These are phyloP conservation scores for Colletotrichum gigasporum DNA, from an alignment of 2,329 filamentous ascomycete genomes.

Conservation along the genomic window DNA sequence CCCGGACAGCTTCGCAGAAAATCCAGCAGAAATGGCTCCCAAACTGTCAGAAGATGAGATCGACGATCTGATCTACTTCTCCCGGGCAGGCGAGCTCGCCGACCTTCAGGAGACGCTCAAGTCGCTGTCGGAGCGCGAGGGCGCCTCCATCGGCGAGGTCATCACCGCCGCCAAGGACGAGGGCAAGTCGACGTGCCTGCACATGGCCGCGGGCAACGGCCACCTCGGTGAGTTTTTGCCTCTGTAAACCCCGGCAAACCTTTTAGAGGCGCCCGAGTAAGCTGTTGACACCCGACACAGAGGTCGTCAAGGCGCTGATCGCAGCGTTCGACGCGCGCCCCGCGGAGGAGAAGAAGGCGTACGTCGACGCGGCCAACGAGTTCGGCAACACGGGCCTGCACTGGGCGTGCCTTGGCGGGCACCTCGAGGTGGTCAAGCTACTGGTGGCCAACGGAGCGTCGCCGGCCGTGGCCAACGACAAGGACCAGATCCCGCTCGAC, in stretches of 20 bases:
- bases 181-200: conserved; percentile 82
- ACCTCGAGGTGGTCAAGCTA: conserved; percentile 80
- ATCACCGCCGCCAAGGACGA: conserved; percentile 77
- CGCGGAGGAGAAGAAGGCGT: conserved; percentile 54
- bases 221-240: conserved; percentile 70
- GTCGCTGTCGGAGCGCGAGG: conserved; percentile 69
- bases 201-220: conserved; percentile 94
- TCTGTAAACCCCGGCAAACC: background rate
- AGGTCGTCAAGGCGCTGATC: conserved; percentile 55
- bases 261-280: too few species aligned
- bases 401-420: conserved; percentile 92
- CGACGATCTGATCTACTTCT: conserved; percentile 90
- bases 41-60: conserved; percentile 80
- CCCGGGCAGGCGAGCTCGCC: conserved; percentile 78
- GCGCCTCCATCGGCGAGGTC: conserved; percentile 68
- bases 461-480: conserved; percentile 80
- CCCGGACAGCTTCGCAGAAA: background rate
- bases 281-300: conserved; percentile 39
- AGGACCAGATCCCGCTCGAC: conserved; percentile 83
- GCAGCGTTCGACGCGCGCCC: conserved; percentile 51
- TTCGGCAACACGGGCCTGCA: conserved; percentile 92
- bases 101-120: conserved; percentile 71
- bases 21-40: conserved; percentile 51
- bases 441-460: conserved; percentile 82
- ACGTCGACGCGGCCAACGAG: conserved; percentile 77